Conservation (phyloP, 768 basidiomycete genomes). For the Leccinum arenicola region DNA sequence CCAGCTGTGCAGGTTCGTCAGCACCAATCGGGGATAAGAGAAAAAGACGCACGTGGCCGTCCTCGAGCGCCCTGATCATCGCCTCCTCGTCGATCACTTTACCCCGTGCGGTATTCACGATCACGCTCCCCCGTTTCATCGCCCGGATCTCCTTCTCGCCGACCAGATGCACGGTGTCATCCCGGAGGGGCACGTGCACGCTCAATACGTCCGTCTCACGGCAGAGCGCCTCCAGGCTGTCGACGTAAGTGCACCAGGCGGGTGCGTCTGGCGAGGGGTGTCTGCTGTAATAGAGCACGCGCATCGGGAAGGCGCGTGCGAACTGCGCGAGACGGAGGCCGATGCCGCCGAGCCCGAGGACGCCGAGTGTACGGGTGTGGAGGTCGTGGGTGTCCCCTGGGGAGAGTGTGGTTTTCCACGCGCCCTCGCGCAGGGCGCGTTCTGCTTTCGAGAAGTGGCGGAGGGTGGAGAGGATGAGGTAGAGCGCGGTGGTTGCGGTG, state of each 20-base stretch:
- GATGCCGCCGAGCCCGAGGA: conserved; percentile 78
- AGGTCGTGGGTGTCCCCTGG: conserved; percentile 57
- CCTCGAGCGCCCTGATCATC: conserved; percentile 79
- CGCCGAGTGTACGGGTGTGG: conserved; percentile 64
- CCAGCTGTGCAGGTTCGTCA: background rate
- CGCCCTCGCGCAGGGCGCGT: conserved; percentile 43
- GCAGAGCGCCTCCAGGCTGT: conserved; percentile 61
- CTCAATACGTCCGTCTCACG: conserved; percentile 77
- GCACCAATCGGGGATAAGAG: background rate
- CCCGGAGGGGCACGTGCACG: conserved; percentile 77
- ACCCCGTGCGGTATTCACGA: conserved; percentile 90
- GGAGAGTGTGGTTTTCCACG: conserved; percentile 58
- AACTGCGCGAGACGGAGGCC: conserved; percentile 69
- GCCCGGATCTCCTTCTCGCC: conserved; percentile 72
- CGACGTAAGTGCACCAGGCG: conserved; percentile 75
- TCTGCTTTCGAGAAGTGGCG: conserved; percentile 73
- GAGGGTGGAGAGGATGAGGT: conserved; percentile 74
- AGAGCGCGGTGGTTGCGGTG: conserved; percentile 85
- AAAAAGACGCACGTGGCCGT: conserved; percentile 69
- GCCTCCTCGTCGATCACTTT: conserved; percentile 88
- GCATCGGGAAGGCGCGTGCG: conserved; percentile 83
- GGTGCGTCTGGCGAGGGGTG: conserved; percentile 57
- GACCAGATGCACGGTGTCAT: conserved; percentile 71
- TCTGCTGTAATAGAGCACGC: conserved; percentile 77
- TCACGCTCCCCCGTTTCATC: conserved; percentile 73